These are phyloP conservation scores for Chaetomium strumarium DNA, from an alignment of 2,329 filamentous ascomycete genomes.

Conservation along the genomic window DNA sequence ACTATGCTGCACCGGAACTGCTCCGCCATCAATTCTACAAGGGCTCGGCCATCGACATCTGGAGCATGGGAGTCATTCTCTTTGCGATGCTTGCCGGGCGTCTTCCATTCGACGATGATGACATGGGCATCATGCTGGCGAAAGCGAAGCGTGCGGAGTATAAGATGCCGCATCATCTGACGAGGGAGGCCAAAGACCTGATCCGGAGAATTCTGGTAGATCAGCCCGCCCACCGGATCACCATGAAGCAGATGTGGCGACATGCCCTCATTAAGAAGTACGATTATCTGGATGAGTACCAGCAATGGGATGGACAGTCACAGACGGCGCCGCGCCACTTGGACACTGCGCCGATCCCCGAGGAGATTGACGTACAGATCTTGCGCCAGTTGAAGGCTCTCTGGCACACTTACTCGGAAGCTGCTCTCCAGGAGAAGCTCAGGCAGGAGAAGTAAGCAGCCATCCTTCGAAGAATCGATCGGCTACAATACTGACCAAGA, in stretches of 20 bases:
- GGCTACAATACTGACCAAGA: constrained; percentile 1
- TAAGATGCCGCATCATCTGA: constrained; percentile 57
- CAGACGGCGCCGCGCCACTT: constrained; percentile 56
- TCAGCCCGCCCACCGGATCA: constrained; percentile 73
- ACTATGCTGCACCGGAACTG: constrained; percentile 93
- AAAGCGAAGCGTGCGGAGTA: constrained; percentile 56
- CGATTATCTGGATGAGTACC: constrained; percentile 64
- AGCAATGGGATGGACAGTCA: constrained; percentile 48
- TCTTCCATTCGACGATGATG: constrained; percentile 72
- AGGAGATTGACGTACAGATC: constrained; percentile 73
- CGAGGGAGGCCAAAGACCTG: constrained; percentile 66
- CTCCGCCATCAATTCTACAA: constrained; percentile 72
- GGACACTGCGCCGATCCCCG: constrained; percentile 50
- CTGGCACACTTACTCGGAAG: constrained; percentile 80
- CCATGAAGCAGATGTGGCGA: constrained; percentile 73
- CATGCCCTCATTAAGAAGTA: constrained; percentile 86
- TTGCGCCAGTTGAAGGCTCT: constrained; percentile 81
- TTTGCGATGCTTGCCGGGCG: constrained; percentile 80
- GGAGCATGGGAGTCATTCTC: constrained; percentile 87
- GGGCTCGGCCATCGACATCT: constrained; percentile 83
- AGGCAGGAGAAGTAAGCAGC: constrained; percentile 53
- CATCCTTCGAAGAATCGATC: not conserved
- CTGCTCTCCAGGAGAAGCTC: constrained; percentile 65
- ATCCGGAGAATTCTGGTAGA: constrained; percentile 73
- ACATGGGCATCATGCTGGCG: constrained; percentile 56